phyloP scores from a whole-genome alignment of 2,329 filamentous ascomycete species.

The Chlorencoelia australis region DNA sequence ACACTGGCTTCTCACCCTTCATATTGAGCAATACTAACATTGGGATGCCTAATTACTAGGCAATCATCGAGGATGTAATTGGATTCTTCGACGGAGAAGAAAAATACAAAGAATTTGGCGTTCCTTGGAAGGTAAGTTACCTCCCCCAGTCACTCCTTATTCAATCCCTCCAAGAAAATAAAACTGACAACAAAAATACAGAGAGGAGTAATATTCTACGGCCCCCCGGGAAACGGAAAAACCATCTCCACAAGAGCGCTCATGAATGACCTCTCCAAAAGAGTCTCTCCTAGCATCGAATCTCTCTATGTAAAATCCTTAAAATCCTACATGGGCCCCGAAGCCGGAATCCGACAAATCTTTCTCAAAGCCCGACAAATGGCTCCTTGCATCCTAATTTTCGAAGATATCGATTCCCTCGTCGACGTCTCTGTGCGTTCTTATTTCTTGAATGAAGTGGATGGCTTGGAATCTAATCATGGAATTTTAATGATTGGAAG shows the following conservation, averaged over 20 bases:
- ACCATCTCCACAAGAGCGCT: constrained; percentile 62
- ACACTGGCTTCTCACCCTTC: no score
- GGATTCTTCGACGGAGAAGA: constrained; percentile 52
- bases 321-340: constrained; percentile 41
- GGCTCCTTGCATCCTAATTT: constrained; percentile 60
- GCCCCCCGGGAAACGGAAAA: constrained; percentile 57
- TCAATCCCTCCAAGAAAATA: no score
- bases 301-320: constrained; percentile 52
- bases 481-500: constrained; percentile 61
- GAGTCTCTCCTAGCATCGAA: constrained; percentile 40
- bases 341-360: constrained; percentile 40
- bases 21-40: no score
- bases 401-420: constrained; percentile 62
- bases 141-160: no score
- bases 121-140: constrained; percentile 52
- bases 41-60: no score
- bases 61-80: constrained; percentile 51
- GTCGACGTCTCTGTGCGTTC: constrained; percentile 49
- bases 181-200: no score
- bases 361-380: constrained; percentile 50
- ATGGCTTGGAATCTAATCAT: constrained; percentile 59
- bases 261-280: constrained; percentile 51
- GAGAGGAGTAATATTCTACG: constrained; percentile 57
- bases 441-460: constrained; percentile 66
- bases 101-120: constrained; percentile 48